Evolutionary conservation across 805 yeast species (phyloP).

Genomic region (Starmerella geochares): DNA sequence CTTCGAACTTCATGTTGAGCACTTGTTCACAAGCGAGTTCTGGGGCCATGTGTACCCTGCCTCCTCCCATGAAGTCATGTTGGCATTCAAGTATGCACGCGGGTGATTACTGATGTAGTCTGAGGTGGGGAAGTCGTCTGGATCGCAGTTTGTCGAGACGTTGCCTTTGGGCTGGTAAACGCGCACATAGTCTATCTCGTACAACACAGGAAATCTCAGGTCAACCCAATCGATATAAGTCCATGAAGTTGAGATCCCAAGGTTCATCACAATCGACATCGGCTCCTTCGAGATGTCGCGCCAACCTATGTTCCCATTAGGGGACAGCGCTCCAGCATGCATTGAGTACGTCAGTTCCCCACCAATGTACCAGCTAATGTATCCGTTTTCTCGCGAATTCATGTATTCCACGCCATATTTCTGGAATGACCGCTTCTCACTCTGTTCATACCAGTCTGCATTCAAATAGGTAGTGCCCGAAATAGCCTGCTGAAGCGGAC

Average conservation of each 20-base stretch:
- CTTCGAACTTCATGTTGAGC: no score
- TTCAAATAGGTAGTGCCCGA: slow-evolving; percentile 74
- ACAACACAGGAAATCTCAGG: slow-evolving; percentile 61
- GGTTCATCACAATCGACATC: slow-evolving; percentile 75
- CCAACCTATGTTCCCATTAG: slow-evolving; percentile 83
- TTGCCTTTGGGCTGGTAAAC: slow-evolving; percentile 70
- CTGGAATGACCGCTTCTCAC: slow-evolving; percentile 48
- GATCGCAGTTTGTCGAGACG: slow-evolving; percentile 69
- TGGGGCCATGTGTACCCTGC: slow-evolving; percentile 69
- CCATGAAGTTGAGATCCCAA: slow-evolving; percentile 92
- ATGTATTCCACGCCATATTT: slow-evolving; percentile 67
- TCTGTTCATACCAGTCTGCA: slow-evolving; percentile 68
- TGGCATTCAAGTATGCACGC: slow-evolving; percentile 57
- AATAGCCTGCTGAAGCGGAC: slow-evolving; percentile 87
- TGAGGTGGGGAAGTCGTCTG: slow-evolving; percentile 69
- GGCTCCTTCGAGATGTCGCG: slow-evolving; percentile 81
- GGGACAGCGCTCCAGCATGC: slow-evolving; percentile 64
- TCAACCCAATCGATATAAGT: slow-evolving; percentile 82
- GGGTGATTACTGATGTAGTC: slow-evolving; percentile 68
- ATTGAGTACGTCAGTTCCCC: slow-evolving; percentile 64
- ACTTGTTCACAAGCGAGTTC: slow-evolving; percentile 47
- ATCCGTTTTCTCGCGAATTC: slow-evolving; percentile 48
- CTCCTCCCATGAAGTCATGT: slow-evolving; percentile 60
- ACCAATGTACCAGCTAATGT: slow-evolving; percentile 81
- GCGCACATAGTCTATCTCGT: slow-evolving; percentile 77